A percentile compares a stretch with the other conserved stretches of the same genome.
Evolutionary conservation across 176 grass and related monocot species (phyloP).

Genomic region (Aechmea fasciata): DNA sequence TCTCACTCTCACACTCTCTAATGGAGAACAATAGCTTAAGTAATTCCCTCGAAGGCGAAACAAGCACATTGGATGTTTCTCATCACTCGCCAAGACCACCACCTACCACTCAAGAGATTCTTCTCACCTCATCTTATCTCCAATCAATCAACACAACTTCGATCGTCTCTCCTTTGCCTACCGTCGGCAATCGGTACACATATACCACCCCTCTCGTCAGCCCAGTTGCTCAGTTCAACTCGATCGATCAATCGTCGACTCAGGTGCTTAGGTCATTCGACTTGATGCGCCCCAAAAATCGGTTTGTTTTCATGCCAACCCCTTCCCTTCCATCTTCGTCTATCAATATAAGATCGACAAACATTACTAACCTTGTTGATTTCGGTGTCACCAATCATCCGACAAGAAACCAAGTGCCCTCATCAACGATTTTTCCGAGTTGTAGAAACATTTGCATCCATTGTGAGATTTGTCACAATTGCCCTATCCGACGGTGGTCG

Average conservation of each 20-base stretch:
- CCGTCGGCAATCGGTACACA: not conserved
- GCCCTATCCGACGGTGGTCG: not conserved
- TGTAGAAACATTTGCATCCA: too few species aligned
- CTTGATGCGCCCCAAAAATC: not conserved
- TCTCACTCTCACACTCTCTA: not conserved
- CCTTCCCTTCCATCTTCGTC: not conserved
- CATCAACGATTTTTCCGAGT: not conserved
- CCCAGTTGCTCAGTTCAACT: not conserved
- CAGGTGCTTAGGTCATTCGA: not conserved
- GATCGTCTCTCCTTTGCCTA: not conserved
- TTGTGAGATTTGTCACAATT: too few species aligned
- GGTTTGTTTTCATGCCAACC: slow-evolving; percentile 3
- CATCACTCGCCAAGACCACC: not conserved
- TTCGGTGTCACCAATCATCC: not conserved
- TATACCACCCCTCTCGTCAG: not conserved
- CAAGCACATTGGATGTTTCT: not conserved
- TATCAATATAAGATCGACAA: not conserved
- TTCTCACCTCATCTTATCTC: not conserved
- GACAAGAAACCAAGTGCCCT: not conserved
- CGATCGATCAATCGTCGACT: not conserved
- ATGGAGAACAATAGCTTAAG: not conserved
- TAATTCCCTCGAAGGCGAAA: not conserved
- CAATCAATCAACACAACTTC: not conserved
- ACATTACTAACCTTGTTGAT: not conserved
- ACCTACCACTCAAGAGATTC: not conserved